Base-by-base conservation (phyloP, 75 land plant species). In the Pinus albicaulis region DNA sequence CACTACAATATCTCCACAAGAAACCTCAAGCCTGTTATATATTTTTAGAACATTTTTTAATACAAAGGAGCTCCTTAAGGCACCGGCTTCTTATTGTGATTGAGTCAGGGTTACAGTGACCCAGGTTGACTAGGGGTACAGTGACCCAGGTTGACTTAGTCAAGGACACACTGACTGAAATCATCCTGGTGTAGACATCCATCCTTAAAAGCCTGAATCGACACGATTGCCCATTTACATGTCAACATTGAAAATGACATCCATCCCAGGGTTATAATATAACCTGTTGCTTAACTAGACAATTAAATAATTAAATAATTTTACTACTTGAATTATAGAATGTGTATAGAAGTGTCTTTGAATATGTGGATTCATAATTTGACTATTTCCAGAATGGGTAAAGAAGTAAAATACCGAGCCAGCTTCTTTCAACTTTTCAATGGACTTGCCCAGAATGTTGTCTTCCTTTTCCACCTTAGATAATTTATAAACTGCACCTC, bases 361-460 rank as follows among this genome's bases (percentile, higher is more conserved):
- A n/a, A n/a, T 17, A 66, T 66, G 38, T 19, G 10, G 20, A 66
- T 66, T 19, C 8, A 38, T 13, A 38, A 38, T 20, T 66, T 20
- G 36, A 66, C 44, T 36, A 66, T 3, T 36, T 66, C 20, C 48
- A 31, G 3, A 38, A 20, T 38, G 48, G 7, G 69, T 48, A 66
- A 38, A 66, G 23, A 36, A 36, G 71, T 38, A 66, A 74, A n/a
- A n/a, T n/a, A n/a, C 99, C 82, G 92, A 76, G 76, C 85, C 86
- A 31, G 95, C 83, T 74, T 89, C 87, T 78, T 86, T 96, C 25
- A 96, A 80, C 86, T 96, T 96, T 74, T 85, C 89, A 66, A 96
- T 75, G 26, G 95, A 94, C 79, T 90, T 92, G 73, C 77, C 84
- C 68, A 94, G 68, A 55, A 94, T 61, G 68, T 80, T 85, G 58